A percentile compares a stretch with the other conserved stretches of the same genome.
Conservation (phyloP, 495 filamentous ascomycete species). For the Niebla homalea region DNA sequence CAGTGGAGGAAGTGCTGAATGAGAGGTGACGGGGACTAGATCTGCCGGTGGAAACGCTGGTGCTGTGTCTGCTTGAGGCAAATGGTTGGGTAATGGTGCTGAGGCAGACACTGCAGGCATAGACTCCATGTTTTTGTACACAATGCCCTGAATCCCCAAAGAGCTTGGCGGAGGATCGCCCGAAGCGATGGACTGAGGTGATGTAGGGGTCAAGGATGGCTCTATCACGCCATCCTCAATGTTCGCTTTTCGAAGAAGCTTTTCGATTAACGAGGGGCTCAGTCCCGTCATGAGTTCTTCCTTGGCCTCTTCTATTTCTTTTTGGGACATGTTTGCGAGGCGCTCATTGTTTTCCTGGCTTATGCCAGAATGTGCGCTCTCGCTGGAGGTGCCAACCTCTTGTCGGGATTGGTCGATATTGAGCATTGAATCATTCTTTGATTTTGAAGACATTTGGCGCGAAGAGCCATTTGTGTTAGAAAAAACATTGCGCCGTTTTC, state of each 20-base stretch:
- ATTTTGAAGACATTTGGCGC: background rate
- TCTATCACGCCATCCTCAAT: conserved; percentile 47
- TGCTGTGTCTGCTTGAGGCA: conserved; percentile 20
- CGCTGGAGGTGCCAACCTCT: conserved; percentile 6
- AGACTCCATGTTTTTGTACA: background rate
- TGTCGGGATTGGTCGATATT: background rate
- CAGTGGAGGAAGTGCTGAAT: conserved; percentile 14
- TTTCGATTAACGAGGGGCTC: conserved; percentile 57
- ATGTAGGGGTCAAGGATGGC: too few relatives aligned
- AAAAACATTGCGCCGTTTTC: background rate
- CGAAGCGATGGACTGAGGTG: too few relatives aligned
- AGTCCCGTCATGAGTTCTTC: conserved; percentile 59
- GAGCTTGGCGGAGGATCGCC: too few relatives aligned
- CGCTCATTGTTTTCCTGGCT: conserved; percentile 67
- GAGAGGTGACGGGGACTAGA: conserved; percentile 30
- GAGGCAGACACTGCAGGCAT: background rate
- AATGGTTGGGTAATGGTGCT: background rate
- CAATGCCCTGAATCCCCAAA: too few relatives aligned
- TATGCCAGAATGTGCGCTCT: conserved; percentile 53
- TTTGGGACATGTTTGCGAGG: conserved; percentile 64
- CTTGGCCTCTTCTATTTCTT: conserved; percentile 65
- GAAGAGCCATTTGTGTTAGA: background rate
- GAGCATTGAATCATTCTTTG: background rate
- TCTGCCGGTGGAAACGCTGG: conserved; percentile 26
- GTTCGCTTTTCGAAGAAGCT: conserved; percentile 63